These are phyloP conservation scores for Rhizopus arrhizus DNA, from an alignment of 371 early-diverging fungal genomes.

Conservation along the genomic window DNA sequence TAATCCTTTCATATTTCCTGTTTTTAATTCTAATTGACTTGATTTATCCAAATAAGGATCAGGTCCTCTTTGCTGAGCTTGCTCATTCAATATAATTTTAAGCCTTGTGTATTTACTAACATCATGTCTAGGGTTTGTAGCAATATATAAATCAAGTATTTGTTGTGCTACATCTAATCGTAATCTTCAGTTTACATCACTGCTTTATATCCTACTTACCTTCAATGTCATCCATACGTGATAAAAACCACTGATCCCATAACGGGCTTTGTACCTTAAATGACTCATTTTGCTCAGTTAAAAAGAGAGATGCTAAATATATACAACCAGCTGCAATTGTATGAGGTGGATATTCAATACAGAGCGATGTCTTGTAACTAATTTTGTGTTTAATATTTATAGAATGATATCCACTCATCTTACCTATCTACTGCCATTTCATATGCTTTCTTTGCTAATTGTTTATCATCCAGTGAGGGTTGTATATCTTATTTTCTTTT, in stretches of 20 bases:
- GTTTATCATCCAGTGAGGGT: slow-evolving; percentile 41
- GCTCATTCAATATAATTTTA: slow-evolving; percentile 60
- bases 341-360: slow-evolving; percentile 66
- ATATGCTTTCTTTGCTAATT: slow-evolving; percentile 56
- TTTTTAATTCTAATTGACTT: slow-evolving; percentile 32
- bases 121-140: slow-evolving; percentile 37
- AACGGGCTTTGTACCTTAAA: slow-evolving; percentile 26
- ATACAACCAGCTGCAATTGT: slow-evolving; percentile 68
- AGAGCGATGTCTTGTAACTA: slow-evolving; percentile 61
- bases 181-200: slow-evolving; percentile 5
- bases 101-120: slow-evolving; percentile 48
- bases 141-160: slow-evolving; percentile 58
- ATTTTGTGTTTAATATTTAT: slow-evolving; percentile 1
- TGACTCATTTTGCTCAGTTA: slow-evolving; percentile 35
- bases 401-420: neutral
- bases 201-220: slow-evolving; percentile 31
- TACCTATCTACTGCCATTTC: slow-evolving; percentile 57
- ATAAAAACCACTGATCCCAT: slow-evolving; percentile 53
- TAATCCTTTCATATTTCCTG: slow-evolving; percentile 28
- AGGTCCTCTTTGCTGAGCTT: slow-evolving; percentile 41
- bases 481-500: slow-evolving; percentile 19
- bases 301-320: slow-evolving; percentile 55
- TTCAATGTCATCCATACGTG: slow-evolving; percentile 59
- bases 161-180: slow-evolving; percentile 59
- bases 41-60: slow-evolving; percentile 39